phyloP scores from a whole-genome alignment of 768 basidiomycete species.

The Leccinum boreale region DNA sequence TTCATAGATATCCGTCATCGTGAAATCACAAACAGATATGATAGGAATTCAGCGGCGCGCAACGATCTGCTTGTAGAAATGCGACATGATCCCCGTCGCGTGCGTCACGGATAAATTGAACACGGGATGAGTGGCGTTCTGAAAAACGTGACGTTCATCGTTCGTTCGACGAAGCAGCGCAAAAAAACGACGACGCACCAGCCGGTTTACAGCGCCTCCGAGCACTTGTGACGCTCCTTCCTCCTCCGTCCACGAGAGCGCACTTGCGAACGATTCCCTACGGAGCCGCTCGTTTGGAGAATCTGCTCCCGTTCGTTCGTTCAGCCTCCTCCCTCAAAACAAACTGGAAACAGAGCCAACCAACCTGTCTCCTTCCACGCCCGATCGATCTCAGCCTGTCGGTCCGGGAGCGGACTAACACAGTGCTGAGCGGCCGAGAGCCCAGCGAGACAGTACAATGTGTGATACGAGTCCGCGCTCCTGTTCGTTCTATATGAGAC shows the following conservation, averaged over 20 bases:
- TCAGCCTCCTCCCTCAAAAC: constrained; percentile 3
- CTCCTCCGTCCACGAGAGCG: constrained; percentile 67
- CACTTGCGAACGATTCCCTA: constrained; percentile 47
- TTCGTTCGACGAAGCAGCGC: neutral
- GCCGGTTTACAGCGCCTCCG: constrained; percentile 59
- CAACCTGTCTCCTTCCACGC: constrained; percentile 36
- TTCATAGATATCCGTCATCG: neutral
- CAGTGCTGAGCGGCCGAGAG: constrained; percentile 86
- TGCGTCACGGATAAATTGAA: constrained; percentile 75
- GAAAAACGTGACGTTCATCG: neutral
- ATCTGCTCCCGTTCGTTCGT: constrained; percentile 21
- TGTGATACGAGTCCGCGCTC: constrained; percentile 92
- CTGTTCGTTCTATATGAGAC: constrained; percentile 37
- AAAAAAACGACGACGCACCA: constrained; percentile 42
- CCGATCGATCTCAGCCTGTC: constrained; percentile 31
- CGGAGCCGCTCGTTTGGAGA: constrained; percentile 29
- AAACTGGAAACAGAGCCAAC: constrained; percentile 5
- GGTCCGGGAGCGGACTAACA: constrained; percentile 46
- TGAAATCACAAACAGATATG: neutral
- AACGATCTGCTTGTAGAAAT: constrained; percentile 66
- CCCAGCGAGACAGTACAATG: constrained; percentile 88
- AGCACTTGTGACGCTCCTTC: constrained; percentile 53
- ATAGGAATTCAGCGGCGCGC: constrained; percentile 21
- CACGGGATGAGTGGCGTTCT: constrained; percentile 83
- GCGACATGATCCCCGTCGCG: constrained; percentile 59